Conservation (phyloP, 805 yeast species). For the Spencermartinsiella europaea region DNA sequence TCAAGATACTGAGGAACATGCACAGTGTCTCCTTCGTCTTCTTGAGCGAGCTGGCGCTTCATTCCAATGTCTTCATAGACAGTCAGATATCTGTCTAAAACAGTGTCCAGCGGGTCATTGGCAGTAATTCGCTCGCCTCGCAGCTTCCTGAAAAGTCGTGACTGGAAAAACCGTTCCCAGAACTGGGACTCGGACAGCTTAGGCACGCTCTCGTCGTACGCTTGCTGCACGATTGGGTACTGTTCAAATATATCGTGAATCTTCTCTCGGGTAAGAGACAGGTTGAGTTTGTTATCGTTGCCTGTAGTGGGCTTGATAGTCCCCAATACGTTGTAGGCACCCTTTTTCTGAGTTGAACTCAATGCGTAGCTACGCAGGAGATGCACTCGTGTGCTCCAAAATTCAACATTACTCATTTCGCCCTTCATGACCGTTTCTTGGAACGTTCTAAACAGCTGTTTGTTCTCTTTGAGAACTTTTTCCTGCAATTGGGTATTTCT, state of each 20-base stretch:
- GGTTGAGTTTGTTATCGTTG: constrained; percentile 88
- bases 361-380: constrained; percentile 81
- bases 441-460: constrained; percentile 64
- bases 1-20: constrained; percentile 69
- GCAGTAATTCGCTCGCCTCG: constrained; percentile 81
- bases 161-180: constrained; percentile 93
- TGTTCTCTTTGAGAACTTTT: constrained; percentile 62
- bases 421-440: constrained; percentile 74
- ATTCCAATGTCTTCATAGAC: constrained; percentile 51
- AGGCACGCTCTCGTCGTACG: constrained; percentile 89
- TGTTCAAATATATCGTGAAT: constrained; percentile 86
- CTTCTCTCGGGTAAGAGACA: constrained; percentile 84
- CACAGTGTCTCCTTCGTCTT: constrained; percentile 41
- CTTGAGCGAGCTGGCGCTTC: constrained; percentile 5
- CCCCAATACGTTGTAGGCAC: constrained; percentile 89
- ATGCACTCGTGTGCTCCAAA: constrained; percentile 81
- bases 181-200: constrained; percentile 84
- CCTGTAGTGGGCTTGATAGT: constrained; percentile 93
- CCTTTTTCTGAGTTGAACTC: constrained; percentile 75
- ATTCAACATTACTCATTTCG: constrained; percentile 72
- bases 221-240: constrained; percentile 84
- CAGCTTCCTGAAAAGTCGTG: constrained; percentile 77
- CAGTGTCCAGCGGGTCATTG: constrained; percentile 75
- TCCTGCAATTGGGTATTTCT: constrained; percentile 77
- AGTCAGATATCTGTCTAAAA: constrained; percentile 77